Percentiles rank a stretch among this genome's conserved stretches.
Conservation (phyloP, 108 stramenopile species). For the Halocafeteria seosinensis region DNA sequence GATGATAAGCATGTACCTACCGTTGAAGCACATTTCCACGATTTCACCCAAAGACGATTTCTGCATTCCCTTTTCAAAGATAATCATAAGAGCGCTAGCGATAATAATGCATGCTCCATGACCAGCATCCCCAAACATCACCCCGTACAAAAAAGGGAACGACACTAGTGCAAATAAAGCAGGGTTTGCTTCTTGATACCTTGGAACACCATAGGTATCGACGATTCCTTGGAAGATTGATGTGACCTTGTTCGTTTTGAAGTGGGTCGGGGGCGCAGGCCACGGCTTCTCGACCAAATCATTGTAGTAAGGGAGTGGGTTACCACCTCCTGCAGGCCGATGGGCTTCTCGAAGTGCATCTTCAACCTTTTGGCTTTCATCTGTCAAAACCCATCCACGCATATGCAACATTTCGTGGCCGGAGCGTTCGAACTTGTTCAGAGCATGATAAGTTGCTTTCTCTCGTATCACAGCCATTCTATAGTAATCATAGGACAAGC, state of each 20-base stretch:
- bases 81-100: conserved; percentile 48
- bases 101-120: conserved; percentile 68
- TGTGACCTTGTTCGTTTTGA: conserved; percentile 80
- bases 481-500: conserved; percentile 66
- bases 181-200: conserved; percentile 93
- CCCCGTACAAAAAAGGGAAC: conserved; percentile 93
- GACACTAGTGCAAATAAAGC: conserved; percentile 90
- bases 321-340: background rate
- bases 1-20: conserved; percentile 82
- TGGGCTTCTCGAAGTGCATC: background rate
- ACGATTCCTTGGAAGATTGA: conserved; percentile 89
- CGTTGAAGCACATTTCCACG: conserved; percentile 55
- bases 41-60: conserved; percentile 63
- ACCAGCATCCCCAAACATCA: conserved; percentile 97
- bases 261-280: conserved; percentile 77
- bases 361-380: background rate
- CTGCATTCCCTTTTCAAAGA: conserved; percentile 56
- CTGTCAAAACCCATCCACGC: background rate
- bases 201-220: conserved; percentile 91
- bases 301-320: background rate
- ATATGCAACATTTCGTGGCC: background rate
- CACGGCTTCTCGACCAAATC: conserved; percentile 2
- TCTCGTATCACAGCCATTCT: conserved; percentile 70
- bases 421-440: conserved; percentile 82
- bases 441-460: conserved; percentile 83